phyloP scores from a whole-genome alignment of 2,329 filamentous ascomycete genomes.

The Davidsoniella virescens region DNA sequence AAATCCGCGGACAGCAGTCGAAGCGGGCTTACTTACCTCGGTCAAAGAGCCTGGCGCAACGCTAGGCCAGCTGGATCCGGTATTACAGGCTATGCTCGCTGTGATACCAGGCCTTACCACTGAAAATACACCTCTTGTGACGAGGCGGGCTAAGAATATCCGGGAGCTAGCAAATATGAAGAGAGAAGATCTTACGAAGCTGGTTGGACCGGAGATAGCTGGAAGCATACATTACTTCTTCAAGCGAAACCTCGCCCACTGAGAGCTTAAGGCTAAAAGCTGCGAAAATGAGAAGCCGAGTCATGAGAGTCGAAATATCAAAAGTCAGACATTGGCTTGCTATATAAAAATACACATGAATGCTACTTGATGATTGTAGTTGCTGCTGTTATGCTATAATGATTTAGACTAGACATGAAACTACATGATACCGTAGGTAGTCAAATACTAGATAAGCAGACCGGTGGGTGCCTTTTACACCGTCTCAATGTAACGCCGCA shows the following conservation, averaged over 20 bases:
- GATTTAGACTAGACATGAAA: neutral
- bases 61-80: constrained; percentile 7
- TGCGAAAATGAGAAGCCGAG: too few species aligned
- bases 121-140: constrained; percentile 58
- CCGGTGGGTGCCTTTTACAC: constrained; percentile 26
- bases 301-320: too few species aligned
- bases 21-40: constrained; percentile 53
- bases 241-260: constrained; percentile 31
- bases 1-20: constrained; percentile 73
- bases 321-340: neutral
- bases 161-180: constrained; percentile 74
- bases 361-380: neutral
- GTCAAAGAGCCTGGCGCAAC: constrained; percentile 19
- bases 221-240: constrained; percentile 72
- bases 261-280: neutral
- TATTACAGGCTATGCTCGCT: constrained; percentile 30
- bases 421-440: neutral
- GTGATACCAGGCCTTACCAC: constrained; percentile 71
- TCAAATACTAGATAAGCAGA: neutral
- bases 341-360: too few species aligned
- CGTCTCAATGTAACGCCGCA: constrained; percentile 65
- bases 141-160: constrained; percentile 58
- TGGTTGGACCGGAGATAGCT: constrained; percentile 65
- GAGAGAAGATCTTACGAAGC: constrained; percentile 50
- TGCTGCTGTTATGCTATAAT: neutral